These are phyloP conservation scores for Acrodontium crateriforme DNA, from an alignment of 2,329 filamentous ascomycete genomes.

Conservation along the genomic window DNA sequence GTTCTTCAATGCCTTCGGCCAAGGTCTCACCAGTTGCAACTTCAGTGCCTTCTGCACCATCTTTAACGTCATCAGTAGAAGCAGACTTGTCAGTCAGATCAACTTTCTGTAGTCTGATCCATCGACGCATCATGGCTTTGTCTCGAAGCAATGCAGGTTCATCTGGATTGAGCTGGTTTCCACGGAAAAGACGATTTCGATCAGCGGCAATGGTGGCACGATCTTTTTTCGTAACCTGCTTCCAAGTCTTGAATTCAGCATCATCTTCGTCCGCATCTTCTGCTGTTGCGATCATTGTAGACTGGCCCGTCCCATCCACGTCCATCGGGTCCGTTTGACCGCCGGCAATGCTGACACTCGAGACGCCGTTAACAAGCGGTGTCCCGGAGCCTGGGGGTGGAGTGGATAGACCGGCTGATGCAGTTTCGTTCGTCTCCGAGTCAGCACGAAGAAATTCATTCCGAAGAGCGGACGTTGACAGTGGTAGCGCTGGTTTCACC, in stretches of 20 bases:
- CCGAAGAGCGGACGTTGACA: conserved; percentile 34
- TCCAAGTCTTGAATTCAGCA: conserved; percentile 90
- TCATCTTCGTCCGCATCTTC: conserved; percentile 81
- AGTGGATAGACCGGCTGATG: conserved; percentile 71
- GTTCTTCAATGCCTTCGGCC: conserved; percentile 87
- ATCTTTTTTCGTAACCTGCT: conserved; percentile 95
- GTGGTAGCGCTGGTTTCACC: conserved; percentile 49
- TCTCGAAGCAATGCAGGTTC: conserved; percentile 75
- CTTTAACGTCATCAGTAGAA: conserved; percentile 31
- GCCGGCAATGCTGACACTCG: conserved; percentile 41
- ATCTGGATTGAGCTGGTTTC: conserved; percentile 70
- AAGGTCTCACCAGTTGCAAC: conserved; percentile 54
- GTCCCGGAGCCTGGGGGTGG: conserved; percentile 62
- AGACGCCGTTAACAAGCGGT: conserved; percentile 54
- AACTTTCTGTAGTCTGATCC: conserved; percentile 62
- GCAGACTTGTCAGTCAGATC: conserved; percentile 31
- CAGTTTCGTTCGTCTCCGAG: conserved; percentile 63
- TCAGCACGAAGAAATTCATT: conserved; percentile 47
- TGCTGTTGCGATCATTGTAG: conserved; percentile 50
- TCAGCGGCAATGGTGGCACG: conserved; percentile 76
- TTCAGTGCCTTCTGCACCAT: conserved; percentile 32
- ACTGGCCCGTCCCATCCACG: conserved; percentile 57
- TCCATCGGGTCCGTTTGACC: conserved; percentile 81
- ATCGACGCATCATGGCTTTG: conserved; percentile 81
- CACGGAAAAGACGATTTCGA: conserved; percentile 72